Base-by-base conservation (phyloP, 2,329 filamentous ascomycete genomes). In the Stagonosporopsis chrysanthemi region DNA sequence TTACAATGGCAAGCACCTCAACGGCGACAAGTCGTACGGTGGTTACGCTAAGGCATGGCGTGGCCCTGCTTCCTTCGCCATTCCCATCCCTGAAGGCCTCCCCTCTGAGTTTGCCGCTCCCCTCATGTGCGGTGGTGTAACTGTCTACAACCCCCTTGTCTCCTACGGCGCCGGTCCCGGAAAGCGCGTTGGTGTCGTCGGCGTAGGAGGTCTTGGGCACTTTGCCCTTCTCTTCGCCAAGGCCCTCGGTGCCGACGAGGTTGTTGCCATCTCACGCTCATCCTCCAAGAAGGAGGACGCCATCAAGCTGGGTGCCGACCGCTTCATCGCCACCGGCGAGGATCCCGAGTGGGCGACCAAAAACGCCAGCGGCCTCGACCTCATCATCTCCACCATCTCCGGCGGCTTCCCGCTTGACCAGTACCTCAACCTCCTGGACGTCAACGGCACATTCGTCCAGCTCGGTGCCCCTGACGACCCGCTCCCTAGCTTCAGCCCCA, bases 71-170 rank as follows among this genome's bases (percentile, higher is more conserved):
- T 87, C 91, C 77, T 93, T 84, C 72, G 82, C 81, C 9, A 84
- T 86, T 71, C 88, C 88, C 62, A 93, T 96, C 61, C 91, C 91
- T 17, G 90, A 92, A n/a, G 85, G 82, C 44, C 83, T 95, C 38
- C 71, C 79, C 56, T 79, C 74, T 36, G 77, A 75, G 47, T 77
- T 86, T 48, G 90, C 88, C 1, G 91, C 90, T 1, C 90, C 90
- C 5, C 91, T 93, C 87, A 83, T 95, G 67, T 96, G 91, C 76
- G 91, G 90, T 33, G 91, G 92, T 62, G 82, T 95, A 59, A 95
- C 91, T 1, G 86, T 87, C 39, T 96, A 88, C 80, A 89, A 85
- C 61, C 91, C 92, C 1, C 82, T 96, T 6, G 86, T 90, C 48
- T 84, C 90, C 24, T 88, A 92, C 67, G 89, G 89, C n/a, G 84